phyloP scores from a whole-genome alignment of 2,329 filamentous ascomycete species.

The Amylocarpus encephaloides region DNA sequence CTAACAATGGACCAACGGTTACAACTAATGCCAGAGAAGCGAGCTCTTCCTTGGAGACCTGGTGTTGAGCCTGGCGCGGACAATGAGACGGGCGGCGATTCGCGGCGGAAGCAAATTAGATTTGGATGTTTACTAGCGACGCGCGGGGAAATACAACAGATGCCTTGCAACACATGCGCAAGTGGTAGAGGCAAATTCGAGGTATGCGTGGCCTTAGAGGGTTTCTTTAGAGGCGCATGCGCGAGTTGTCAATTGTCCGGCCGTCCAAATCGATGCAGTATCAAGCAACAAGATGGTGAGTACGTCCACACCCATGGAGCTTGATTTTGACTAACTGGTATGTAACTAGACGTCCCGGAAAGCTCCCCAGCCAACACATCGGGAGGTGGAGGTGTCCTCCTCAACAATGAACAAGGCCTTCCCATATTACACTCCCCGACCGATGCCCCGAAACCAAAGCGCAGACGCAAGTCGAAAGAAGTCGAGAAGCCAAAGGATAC shows the following conservation, averaged over 20 bases:
- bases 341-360: slow-evolving; percentile 7
- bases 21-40: slow-evolving; percentile 27
- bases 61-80: slow-evolving; percentile 28
- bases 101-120: slow-evolving; percentile 30
- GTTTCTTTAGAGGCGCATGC: slow-evolving; percentile 32
- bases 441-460: slow-evolving; percentile 18
- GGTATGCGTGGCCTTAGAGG: slow-evolving; percentile 29
- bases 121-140: slow-evolving; percentile 30
- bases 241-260: slow-evolving; percentile 31
- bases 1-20: slow-evolving; percentile 29
- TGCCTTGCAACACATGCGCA: slow-evolving; percentile 27
- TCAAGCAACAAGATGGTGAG: slow-evolving; percentile 30
- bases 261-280: slow-evolving; percentile 29
- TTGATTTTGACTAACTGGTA: neutral
- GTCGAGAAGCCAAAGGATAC: slow-evolving; percentile 8
- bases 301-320: slow-evolving; percentile 2
- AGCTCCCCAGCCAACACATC: slow-evolving; percentile 16
- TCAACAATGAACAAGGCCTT: slow-evolving; percentile 7
- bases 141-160: slow-evolving; percentile 24
- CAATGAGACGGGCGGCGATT: slow-evolving; percentile 30
- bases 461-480: slow-evolving; percentile 5
- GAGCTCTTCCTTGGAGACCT: slow-evolving; percentile 28
- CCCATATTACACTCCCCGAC: slow-evolving; percentile 1
- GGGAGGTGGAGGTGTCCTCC: slow-evolving; percentile 4
- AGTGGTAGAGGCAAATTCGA: slow-evolving; percentile 30